phyloP scores from a whole-genome alignment of 805 yeast genomes.

The Suhomyces tanzawaensis region DNA sequence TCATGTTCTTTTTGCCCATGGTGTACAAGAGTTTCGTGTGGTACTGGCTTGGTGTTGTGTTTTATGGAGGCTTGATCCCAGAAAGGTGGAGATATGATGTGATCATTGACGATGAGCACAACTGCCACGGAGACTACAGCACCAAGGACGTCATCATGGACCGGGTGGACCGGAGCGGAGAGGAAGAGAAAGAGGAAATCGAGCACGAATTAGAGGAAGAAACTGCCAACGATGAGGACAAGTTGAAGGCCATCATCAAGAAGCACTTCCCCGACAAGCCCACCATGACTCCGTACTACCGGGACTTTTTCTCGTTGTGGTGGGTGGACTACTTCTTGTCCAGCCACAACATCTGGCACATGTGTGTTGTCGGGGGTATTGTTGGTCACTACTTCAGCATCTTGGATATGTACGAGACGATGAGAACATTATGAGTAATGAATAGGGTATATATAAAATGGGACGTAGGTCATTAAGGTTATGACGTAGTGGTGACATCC shows the following conservation, averaged over 20 bases:
- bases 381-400: conserved; percentile 83
- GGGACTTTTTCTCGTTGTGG: conserved; percentile 59
- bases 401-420: conserved; percentile 62
- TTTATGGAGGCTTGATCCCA: conserved; percentile 85
- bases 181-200: conserved; percentile 31
- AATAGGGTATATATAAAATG: neutral
- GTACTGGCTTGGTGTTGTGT: conserved; percentile 79
- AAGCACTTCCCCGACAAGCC: conserved; percentile 39
- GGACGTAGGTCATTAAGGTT: neutral
- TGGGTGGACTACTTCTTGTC: conserved; percentile 77
- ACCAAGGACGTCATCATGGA: conserved; percentile 32
- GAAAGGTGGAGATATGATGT: conserved; percentile 83
- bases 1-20: conserved; percentile 63
- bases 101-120: conserved; percentile 44
- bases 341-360: conserved; percentile 93
- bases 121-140: conserved; percentile 14
- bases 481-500: too few species aligned
- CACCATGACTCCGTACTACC: conserved; percentile 30
- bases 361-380: conserved; percentile 86
- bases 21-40: conserved; percentile 63
- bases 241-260: conserved; percentile 28
- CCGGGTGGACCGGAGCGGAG: conserved; percentile 36
- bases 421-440: neutral
- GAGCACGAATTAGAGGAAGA: conserved; percentile 21
- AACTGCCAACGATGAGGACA: conserved; percentile 11